Percentiles rank a stretch among this genome's conserved stretches.
phyloP scores from a whole-genome alignment of 2,329 filamentous ascomycete genomes.

The Xylariaceae sp. region DNA sequence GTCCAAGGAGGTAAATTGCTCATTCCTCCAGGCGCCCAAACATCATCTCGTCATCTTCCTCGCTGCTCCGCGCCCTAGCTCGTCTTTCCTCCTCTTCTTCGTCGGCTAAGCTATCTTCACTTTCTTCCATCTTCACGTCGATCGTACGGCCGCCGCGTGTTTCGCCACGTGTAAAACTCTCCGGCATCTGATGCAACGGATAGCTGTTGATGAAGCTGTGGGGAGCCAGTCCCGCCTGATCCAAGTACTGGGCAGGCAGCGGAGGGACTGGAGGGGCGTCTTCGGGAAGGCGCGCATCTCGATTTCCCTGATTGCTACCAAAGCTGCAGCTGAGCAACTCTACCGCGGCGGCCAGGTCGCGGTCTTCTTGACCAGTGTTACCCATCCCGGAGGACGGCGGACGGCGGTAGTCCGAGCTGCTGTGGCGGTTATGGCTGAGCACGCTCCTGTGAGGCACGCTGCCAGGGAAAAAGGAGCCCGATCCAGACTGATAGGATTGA shows the following conservation, averaged over 20 bases:
- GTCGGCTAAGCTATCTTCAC: slow-evolving; percentile 56
- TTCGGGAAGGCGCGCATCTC: slow-evolving; percentile 55
- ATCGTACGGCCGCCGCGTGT: slow-evolving; percentile 43
- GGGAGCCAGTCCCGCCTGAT: slow-evolving; percentile 53
- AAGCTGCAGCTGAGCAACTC: slow-evolving; percentile 89
- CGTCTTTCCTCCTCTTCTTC: slow-evolving; percentile 60
- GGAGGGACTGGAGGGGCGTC: slow-evolving; percentile 85
- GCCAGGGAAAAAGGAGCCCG: slow-evolving; percentile 45
- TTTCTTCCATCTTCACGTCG: slow-evolving; percentile 65
- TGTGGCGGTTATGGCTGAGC: slow-evolving; percentile 61
- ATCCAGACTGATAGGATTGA: slow-evolving; percentile 56
- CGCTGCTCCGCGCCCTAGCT: slow-evolving; percentile 57
- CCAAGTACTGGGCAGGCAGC: slow-evolving; percentile 74
- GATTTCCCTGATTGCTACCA: slow-evolving; percentile 65
- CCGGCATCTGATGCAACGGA: slow-evolving; percentile 50
- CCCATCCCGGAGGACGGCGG: slow-evolving; percentile 76
- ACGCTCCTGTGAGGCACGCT: slow-evolving; percentile 47
- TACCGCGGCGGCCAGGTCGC: slow-evolving; percentile 82
- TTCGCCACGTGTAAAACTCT: slow-evolving; percentile 60
- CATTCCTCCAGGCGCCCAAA: slow-evolving; percentile 96
- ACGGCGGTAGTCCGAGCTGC: slow-evolving; percentile 68
- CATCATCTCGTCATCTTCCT: slow-evolving; percentile 91
- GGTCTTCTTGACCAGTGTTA: slow-evolving; percentile 72
- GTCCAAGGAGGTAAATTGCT: slow-evolving; percentile 20
- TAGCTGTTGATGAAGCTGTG: slow-evolving; percentile 60